Percentiles rank a stretch among this genome's conserved stretches.
phyloP scores from a whole-genome alignment of 371 early-diverging fungal species.

The Neoconidiobolus thromboides region DNA sequence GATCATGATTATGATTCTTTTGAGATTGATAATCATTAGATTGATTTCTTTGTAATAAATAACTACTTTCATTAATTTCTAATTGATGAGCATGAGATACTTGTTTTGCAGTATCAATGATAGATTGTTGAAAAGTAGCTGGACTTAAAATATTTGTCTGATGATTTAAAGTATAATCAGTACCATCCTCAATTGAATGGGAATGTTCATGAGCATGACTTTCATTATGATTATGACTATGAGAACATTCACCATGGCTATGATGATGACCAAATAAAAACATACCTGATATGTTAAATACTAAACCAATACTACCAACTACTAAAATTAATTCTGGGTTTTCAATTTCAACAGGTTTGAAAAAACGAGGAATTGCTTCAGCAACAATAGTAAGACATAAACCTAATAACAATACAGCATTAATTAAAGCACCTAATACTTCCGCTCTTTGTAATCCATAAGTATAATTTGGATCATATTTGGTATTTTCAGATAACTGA shows the following conservation, averaged over 20 bases:
- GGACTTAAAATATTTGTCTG: background rate
- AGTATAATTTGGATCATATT: conserved; percentile 39
- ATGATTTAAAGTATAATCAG: conserved; percentile 4
- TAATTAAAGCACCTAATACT: conserved; percentile 76
- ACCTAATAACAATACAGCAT: conserved; percentile 73
- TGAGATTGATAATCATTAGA: conserved; percentile 7
- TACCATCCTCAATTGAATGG: conserved; percentile 13
- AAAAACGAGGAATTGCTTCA: conserved; percentile 73
- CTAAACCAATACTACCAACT: conserved; percentile 66
- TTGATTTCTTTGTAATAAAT: background rate
- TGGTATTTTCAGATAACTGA: conserved; percentile 21
- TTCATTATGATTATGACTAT: conserved; percentile 16
- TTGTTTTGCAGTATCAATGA: conserved; percentile 5
- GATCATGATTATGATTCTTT: conserved; percentile 14
- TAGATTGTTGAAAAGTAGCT: background rate
- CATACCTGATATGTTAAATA: conserved; percentile 63
- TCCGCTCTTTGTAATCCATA: conserved; percentile 88
- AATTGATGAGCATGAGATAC: conserved; percentile 8
- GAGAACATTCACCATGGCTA: background rate
- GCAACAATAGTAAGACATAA: conserved; percentile 74
- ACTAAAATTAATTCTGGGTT: conserved; percentile 57
- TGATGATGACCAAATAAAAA: conserved; percentile 47
- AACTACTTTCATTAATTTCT: conserved; percentile 3
- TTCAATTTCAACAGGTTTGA: conserved; percentile 38
- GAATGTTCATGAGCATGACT: conserved; percentile 17